phyloP scores from a whole-genome alignment of 345 rosid genomes.

The Limnanthes douglasii region DNA sequence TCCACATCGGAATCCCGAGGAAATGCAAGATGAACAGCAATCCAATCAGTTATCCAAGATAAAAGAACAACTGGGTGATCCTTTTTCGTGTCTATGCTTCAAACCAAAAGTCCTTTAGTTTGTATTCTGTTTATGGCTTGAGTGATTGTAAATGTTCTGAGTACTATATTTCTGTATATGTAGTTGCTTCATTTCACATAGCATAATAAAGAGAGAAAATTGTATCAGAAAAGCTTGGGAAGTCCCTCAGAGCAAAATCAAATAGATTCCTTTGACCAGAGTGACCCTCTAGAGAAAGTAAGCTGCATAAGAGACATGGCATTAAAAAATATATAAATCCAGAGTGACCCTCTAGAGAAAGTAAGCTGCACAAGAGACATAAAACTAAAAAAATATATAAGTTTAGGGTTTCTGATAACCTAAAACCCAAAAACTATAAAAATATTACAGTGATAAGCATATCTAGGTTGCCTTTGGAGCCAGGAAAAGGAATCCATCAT shows the following conservation, averaged over 20 bases:
- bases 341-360: no score
- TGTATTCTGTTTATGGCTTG: not conserved
- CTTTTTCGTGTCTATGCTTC: conserved; percentile 35
- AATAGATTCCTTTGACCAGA: no score
- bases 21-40: not conserved
- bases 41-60: not conserved
- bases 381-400: conserved; percentile 1
- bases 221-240: no score
- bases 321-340: conserved; percentile 1
- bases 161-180: no score
- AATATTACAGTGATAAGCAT: conserved; percentile 6
- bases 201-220: no score
- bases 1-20: conserved; percentile 8
- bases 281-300: no score
- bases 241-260: no score
- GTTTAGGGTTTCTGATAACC: conserved; percentile 1
- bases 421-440: conserved; percentile 7
- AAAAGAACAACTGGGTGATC: conserved; percentile 13
- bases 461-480: conserved; percentile 7
- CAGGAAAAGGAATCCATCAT: no score
- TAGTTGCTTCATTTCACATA: no score
- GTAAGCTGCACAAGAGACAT: conserved; percentile 5
- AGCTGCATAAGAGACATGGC: conserved; percentile 4
- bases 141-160: no score
- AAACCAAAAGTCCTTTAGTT: conserved; percentile 7